Evolutionary conservation across 441 rosid genomes (phyloP), one percentile per base, ranked within the genome.

Genomic region (Aquilaria agallochum): DNA sequence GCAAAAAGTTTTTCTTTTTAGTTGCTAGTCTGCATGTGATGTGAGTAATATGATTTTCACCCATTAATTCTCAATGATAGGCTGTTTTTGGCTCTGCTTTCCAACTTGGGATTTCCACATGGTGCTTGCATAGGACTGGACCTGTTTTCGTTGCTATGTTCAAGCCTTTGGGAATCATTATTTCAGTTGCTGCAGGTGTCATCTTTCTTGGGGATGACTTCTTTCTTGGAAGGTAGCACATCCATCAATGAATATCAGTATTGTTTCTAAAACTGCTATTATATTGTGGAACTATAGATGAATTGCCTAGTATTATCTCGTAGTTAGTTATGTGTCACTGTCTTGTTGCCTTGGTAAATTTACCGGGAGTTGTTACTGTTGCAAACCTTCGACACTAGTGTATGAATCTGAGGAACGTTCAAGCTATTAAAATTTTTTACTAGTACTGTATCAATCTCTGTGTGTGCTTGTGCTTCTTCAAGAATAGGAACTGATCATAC

Each of bases 91-190:
- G 90, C 52, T 80, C 82, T 45, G 88, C 84, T 27, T 76, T 87
- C 64, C 88, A 82, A 82, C 76, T 84, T 31, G 82, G 86, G 4
- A 31, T 87, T 56, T 31, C 67, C 55, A 62, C 93, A 63, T 87
- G 86, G 88, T 83, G 88, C 78, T 58, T 82, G 68, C 76, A 50
- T 57, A 67, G 71, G 71, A 79, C 86, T 0, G 86, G 90, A 15
- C 93, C 86, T 30, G 86, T 87, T 68, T 87, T 82, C 65, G 88
- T 87, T 58, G 44, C 90, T 5, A 78, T 82, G 90, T 87, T 87
- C 80, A 87, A 87, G 78, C 88, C 93, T 57, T 36, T 87, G 68
- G 88, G 88, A 3, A 69, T 84, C 48, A 47, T 77, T 31, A 65
- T 87, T 72, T 79, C 93, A 46, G 82, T 65, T 46, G 77, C 66